phyloP scores from a whole-genome alignment of 192 early-diverging fungal genomes.

The Gonapodya prolifera region DNA sequence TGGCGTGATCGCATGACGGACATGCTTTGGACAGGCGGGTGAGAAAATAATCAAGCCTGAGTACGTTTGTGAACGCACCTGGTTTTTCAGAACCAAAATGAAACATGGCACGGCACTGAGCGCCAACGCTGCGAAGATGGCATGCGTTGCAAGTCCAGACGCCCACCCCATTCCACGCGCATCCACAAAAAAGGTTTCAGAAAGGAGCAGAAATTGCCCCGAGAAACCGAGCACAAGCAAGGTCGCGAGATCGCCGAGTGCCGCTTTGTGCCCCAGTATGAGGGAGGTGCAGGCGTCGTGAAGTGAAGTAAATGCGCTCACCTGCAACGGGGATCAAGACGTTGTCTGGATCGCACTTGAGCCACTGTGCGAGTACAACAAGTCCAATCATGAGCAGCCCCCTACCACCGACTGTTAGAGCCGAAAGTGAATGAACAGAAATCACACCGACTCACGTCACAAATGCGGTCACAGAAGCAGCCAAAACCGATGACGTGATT shows the following conservation, averaged over 20 bases:
- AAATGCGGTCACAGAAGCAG: conserved; percentile 41
- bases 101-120: conserved; percentile 16
- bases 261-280: neutral
- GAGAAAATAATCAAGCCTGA: neutral
- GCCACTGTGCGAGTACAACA: neutral
- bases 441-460: conserved; percentile 24
- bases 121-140: neutral
- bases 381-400: neutral
- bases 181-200: neutral
- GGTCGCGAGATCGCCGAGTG: neutral
- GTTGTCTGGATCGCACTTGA: neutral
- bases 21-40: neutral
- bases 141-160: neutral
- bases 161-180: neutral
- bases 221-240: neutral
- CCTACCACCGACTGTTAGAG: neutral
- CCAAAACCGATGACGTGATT: conserved; percentile 32
- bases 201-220: neutral
- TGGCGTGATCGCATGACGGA: neutral
- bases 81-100: conserved; percentile 36
- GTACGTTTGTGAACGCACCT: conserved; percentile 18
- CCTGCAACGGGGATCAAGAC: neutral
- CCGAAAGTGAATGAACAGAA: conserved; percentile 19
- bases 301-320: neutral
- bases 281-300: neutral